These are phyloP conservation scores for Stachybotrys elegans DNA, from an alignment of 2,329 filamentous ascomycete species.

Conservation along the genomic window DNA sequence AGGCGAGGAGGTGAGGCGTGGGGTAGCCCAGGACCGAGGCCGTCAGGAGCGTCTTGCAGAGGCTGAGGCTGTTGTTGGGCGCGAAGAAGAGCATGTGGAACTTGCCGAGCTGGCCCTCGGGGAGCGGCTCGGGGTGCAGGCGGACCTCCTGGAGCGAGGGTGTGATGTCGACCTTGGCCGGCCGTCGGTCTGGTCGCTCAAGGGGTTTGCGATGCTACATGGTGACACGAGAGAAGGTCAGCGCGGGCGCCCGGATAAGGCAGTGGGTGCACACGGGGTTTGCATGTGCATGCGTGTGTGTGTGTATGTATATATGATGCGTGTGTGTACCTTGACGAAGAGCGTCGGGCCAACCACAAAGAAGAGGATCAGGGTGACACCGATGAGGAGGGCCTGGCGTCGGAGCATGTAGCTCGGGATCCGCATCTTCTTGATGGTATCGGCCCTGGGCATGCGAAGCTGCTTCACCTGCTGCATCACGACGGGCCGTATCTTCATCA, in stretches of 20 bases:
- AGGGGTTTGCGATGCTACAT: background rate
- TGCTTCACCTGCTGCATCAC: too few species aligned
- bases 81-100: conserved; percentile 22
- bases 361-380: background rate
- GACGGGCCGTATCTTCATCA: too few species aligned
- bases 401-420: background rate
- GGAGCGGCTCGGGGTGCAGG: background rate
- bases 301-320: too few species aligned
- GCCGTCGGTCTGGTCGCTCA: background rate
- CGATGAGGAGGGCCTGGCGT: background rate
- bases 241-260: background rate
- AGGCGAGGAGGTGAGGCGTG: conserved; percentile 16
- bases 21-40: conserved; percentile 22
- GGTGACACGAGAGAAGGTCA: background rate
- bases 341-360: background rate
- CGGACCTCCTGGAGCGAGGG: conserved; percentile 2
- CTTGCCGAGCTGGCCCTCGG: conserved; percentile 1
- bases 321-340: background rate
- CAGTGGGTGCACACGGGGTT: background rate
- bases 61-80: conserved; percentile 15
- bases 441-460: too few species aligned
- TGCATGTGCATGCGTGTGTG: too few species aligned
- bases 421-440: too few species aligned
- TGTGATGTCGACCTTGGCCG: background rate
- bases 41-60: conserved; percentile 27